Conservation (phyloP, 805 yeast genomes). For the Kodamaea jinghongensis region DNA sequence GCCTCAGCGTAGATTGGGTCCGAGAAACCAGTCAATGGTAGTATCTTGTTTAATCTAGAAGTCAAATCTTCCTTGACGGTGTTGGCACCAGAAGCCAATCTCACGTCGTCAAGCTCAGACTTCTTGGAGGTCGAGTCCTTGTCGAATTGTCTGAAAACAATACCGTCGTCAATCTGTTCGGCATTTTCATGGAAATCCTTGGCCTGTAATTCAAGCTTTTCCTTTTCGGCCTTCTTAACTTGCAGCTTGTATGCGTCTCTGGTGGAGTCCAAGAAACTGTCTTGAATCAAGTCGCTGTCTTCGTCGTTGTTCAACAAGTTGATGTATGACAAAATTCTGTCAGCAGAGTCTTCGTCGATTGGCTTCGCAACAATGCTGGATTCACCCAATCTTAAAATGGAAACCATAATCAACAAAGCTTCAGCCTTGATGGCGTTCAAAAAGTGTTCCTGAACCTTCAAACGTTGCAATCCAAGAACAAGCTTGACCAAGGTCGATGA, state of each 20-base stretch:
- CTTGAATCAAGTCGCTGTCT: slow-evolving; percentile 48
- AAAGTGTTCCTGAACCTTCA: slow-evolving; percentile 51
- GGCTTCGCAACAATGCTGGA: slow-evolving; percentile 63
- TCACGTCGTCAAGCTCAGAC: slow-evolving; percentile 50
- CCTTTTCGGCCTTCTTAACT: slow-evolving; percentile 56
- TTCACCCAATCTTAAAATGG: slow-evolving; percentile 85
- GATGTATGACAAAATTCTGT: slow-evolving; percentile 85
- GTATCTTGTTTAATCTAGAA: slow-evolving; percentile 82
- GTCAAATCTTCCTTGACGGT: slow-evolving; percentile 57
- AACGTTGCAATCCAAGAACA: slow-evolving; percentile 67
- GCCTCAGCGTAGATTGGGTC: slow-evolving; percentile 99
- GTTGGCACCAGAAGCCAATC: slow-evolving; percentile 51
- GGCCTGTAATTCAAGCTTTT: slow-evolving; percentile 55
- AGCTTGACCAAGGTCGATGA: slow-evolving; percentile 87
- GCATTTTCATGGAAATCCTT: slow-evolving; percentile 60
- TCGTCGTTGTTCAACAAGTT: slow-evolving; percentile 71
- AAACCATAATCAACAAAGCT: slow-evolving; percentile 88
- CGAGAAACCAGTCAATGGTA: slow-evolving; percentile 95
- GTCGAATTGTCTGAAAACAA: slow-evolving; percentile 75
- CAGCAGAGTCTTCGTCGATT: slow-evolving; percentile 96
- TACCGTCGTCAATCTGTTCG: slow-evolving; percentile 74
- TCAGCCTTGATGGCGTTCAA: slow-evolving; percentile 90
- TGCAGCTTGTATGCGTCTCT: slow-evolving; percentile 78
- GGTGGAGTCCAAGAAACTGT: slow-evolving; percentile 84
- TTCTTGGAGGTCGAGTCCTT: slow-evolving; percentile 31